phyloP scores from a whole-genome alignment of 371 early-diverging fungal species.

The Dichotomocladium elegans region DNA sequence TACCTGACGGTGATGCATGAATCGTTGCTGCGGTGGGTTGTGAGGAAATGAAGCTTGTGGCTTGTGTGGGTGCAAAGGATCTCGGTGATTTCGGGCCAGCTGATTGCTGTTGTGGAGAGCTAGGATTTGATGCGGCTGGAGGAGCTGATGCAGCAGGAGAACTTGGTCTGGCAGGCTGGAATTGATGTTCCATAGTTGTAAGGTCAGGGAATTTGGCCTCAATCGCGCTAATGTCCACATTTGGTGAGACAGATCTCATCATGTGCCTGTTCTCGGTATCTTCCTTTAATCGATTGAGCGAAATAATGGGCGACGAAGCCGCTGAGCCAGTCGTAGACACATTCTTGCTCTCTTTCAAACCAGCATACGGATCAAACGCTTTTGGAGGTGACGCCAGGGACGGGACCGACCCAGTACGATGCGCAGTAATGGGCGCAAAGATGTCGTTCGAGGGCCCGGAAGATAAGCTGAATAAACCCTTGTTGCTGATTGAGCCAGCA shows the following conservation, averaged over 20 bases:
- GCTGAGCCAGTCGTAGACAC: neutral
- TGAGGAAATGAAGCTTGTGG: too few relatives aligned
- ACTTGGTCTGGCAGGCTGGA: constrained; percentile 11
- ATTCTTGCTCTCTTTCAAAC: constrained; percentile 20
- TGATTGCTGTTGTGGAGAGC: neutral
- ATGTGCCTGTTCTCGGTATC: constrained; percentile 16
- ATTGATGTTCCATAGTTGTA: constrained; percentile 39
- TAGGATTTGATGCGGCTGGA: neutral
- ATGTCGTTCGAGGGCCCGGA: constrained; percentile 14
- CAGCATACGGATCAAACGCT: constrained; percentile 36
- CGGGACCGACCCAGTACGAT: constrained; percentile 5
- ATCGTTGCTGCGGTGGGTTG: neutral
- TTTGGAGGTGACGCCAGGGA: constrained; percentile 1
- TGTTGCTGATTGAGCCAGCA: constrained; percentile 1
- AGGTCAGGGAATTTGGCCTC: constrained; percentile 50
- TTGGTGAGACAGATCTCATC: constrained; percentile 6
- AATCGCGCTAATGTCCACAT: constrained; percentile 39
- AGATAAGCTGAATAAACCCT: constrained; percentile 23
- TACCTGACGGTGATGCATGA: neutral
- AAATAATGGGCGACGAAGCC: constrained; percentile 16
- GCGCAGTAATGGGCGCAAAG: constrained; percentile 14
- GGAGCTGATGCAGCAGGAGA: constrained; percentile 3
- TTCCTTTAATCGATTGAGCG: constrained; percentile 28
- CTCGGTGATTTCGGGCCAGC: neutral
- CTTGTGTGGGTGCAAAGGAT: neutral